Evolutionary conservation across 1,284 basidiomycete species (phyloP).

Genomic region (Ganoderma boninense): DNA sequence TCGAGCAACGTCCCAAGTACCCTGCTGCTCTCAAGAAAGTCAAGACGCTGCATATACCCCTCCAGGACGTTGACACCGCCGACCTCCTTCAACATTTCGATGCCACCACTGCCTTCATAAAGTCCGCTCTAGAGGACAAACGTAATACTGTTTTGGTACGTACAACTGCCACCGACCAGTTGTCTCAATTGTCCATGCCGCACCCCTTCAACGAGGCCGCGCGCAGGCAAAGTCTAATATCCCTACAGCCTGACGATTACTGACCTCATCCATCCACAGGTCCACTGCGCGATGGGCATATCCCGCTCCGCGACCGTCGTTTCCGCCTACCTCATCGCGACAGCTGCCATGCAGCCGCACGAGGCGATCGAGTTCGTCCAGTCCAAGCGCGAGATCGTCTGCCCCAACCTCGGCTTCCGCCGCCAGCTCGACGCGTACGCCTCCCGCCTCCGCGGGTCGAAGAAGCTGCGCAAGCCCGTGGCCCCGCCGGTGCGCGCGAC

Average conservation of each 20-base stretch:
- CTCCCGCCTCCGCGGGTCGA: conserved; percentile 25
- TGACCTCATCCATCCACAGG: conserved; percentile 41
- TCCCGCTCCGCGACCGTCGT: conserved; percentile 61
- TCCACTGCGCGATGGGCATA: conserved; percentile 65
- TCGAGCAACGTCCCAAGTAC: conserved; percentile 50
- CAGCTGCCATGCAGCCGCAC: conserved; percentile 39
- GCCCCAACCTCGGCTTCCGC: conserved; percentile 48
- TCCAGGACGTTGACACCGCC: conserved; percentile 42
- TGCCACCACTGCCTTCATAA: conserved; percentile 49
- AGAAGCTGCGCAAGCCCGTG: conserved; percentile 20
- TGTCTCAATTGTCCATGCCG: background rate
- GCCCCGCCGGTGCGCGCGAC: conserved; percentile 20
- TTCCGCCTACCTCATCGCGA: conserved; percentile 60
- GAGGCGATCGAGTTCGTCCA: conserved; percentile 45
- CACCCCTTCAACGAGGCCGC: background rate
- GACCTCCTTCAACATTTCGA: conserved; percentile 47
- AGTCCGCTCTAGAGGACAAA: conserved; percentile 47
- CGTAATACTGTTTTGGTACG: conserved; percentile 69
- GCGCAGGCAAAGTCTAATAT: conserved; percentile 7
- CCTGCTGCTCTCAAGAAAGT: conserved; percentile 37
- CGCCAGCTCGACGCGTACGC: conserved; percentile 46
- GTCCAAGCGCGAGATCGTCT: conserved; percentile 42
- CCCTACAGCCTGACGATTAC: background rate
- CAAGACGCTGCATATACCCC: conserved; percentile 44
- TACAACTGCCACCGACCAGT: conserved; percentile 16